Conservation (phyloP, 495 filamentous ascomycete genomes). For the Penicillium mononematosum region DNA sequence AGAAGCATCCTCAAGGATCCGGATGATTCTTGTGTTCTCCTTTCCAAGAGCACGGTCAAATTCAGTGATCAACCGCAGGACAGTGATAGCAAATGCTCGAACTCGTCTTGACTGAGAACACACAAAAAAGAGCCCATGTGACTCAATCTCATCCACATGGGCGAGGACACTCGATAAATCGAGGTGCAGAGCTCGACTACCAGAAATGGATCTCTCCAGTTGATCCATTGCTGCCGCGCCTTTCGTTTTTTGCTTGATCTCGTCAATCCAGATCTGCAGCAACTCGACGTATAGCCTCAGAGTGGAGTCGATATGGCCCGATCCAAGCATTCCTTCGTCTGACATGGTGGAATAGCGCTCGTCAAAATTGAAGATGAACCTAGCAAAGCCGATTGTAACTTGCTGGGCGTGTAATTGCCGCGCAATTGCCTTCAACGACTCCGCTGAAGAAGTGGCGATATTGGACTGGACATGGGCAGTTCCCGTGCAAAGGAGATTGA, state of each 20-base stretch:
- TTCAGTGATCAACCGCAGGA: slow-evolving; percentile 86
- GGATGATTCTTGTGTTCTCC: slow-evolving; percentile 75
- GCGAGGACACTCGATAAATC: slow-evolving; percentile 85
- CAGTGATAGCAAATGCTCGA: slow-evolving; percentile 85
- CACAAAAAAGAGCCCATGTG: slow-evolving; percentile 96
- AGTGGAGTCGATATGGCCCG: slow-evolving; percentile 93
- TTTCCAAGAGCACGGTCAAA: slow-evolving; percentile 89
- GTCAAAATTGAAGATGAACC: slow-evolving; percentile 98
- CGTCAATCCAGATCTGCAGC: slow-evolving; percentile 93
- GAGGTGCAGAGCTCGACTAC: slow-evolving; percentile 66
- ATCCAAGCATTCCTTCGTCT: slow-evolving; percentile 93
- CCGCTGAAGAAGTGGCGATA: slow-evolving; percentile 87
- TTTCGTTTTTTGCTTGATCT: slow-evolving; percentile 83
- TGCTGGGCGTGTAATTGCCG: slow-evolving; percentile 90
- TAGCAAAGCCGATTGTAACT: slow-evolving; percentile 92
- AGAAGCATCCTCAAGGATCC: slow-evolving; percentile 87
- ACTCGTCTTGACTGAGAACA: slow-evolving; percentile 93
- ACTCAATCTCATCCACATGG: slow-evolving; percentile 94
- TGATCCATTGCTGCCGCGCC: slow-evolving; percentile 64
- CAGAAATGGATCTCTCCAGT: slow-evolving; percentile 53
- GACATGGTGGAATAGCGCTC: slow-evolving; percentile 96
- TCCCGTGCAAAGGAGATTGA: slow-evolving; percentile 94
- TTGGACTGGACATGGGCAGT: slow-evolving; percentile 93
- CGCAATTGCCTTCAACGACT: slow-evolving; percentile 93
- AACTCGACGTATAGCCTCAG: slow-evolving; percentile 90